Evolutionary conservation across 2,329 filamentous ascomycete genomes (phyloP), one percentile per base, ranked within the genome.

Genomic region (Diaporthe longicolla): DNA sequence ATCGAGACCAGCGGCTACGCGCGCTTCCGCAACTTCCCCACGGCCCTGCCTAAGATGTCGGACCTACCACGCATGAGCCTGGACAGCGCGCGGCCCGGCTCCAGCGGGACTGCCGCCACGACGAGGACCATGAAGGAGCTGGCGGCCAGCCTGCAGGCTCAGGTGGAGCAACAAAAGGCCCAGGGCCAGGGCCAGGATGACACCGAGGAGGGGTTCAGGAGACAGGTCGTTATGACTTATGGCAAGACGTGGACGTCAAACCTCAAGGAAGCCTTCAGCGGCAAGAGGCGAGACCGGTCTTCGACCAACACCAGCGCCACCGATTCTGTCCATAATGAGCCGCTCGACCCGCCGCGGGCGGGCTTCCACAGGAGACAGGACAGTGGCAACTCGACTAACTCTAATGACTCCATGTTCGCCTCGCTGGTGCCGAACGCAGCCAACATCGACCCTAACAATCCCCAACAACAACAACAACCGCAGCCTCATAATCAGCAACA

Each of bases 181-280:
- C 76, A 80, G 73, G 29, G 29, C 29, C 29, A 29, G 29, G 3
- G 52, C 15, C 76, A 80, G 73, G 73, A 72, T 2, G 73, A 72
- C 19, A 58, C 32, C 21, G 80, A 81, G 17, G 76, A 79, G 19
- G 82, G 85, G 0, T 90, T 92, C 75, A 82, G 85, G 58, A 85
- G 90, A 61, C 85, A 90, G 73, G 84, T 92, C n/a, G 82, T 84
- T 71, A 92, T 92, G 90, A 81, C 83, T 0, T 91, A 91, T 78
- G 82, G 84, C 3, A 87, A 86, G 70, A 88, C 86, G 52, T 88
- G 87, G 82, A 82, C 84, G 1, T 82, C 84, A 0, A 87, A 85
- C 61, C 77, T 89, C 73, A 84, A 84, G 43, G 82, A 86, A 17
- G 86, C 85, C 29, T 84, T 89, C 55, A 52, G 43, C 10, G 40